phyloP scores from a whole-genome alignment of 805 yeast species.

The Tetrapisispora nanseiensis region DNA sequence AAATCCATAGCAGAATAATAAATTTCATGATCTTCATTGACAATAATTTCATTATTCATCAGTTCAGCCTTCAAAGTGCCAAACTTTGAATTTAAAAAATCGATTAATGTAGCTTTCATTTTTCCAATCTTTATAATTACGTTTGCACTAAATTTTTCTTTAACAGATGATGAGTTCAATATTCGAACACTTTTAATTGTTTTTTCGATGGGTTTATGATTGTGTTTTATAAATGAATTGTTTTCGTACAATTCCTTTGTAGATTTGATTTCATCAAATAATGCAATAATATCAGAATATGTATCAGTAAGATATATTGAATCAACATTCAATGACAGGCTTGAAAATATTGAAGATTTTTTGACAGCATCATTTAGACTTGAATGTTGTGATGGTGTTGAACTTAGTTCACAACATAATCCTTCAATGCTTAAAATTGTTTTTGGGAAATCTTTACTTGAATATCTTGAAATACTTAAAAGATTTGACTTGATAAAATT shows the following conservation, averaged over 20 bases:
- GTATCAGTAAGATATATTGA: not conserved
- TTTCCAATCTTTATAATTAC: conserved; percentile 10
- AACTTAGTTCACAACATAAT: not conserved
- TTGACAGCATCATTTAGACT: conserved; percentile 1
- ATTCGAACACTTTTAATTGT: conserved; percentile 19
- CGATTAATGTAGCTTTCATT: conserved; percentile 7
- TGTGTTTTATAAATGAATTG: too few species aligned
- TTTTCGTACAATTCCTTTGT: too few species aligned
- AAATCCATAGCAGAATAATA: conserved; percentile 6
- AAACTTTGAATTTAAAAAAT: conserved; percentile 10
- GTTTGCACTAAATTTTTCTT: conserved; percentile 12
- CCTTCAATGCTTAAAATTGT: not conserved
- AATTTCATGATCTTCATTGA: conserved; percentile 7
- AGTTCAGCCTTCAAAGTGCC: conserved; percentile 12
- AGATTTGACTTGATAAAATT: not conserved
- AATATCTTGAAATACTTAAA: not conserved
- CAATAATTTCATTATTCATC: conserved; percentile 7
- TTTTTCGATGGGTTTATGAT: too few species aligned
- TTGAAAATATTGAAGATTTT: not conserved
- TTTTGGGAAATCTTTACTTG: not conserved
- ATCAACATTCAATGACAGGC: not conserved
- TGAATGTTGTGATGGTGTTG: not conserved
- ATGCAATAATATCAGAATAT: too few species aligned
- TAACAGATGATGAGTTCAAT: conserved; percentile 18
- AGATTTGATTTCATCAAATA: too few species aligned